These are phyloP conservation scores for Acacia crassicarpa DNA, from an alignment of 306 rosid genomes.

Conservation along the genomic window DNA sequence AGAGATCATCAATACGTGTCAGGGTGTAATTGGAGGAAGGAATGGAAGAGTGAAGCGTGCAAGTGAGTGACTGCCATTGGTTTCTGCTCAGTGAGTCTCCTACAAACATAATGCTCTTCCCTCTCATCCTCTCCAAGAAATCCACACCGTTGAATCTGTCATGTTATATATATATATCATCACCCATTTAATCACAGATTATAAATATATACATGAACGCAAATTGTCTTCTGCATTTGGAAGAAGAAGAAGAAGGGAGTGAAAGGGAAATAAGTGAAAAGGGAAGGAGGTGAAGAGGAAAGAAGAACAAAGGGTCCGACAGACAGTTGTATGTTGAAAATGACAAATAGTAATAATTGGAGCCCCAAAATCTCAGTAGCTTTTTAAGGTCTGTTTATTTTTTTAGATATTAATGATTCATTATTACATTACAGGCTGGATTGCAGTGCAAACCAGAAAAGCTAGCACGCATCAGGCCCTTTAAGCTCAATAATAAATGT, in stretches of 20 bases:
- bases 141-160: slow-evolving; percentile 64
- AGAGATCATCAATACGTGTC: slow-evolving; percentile 55
- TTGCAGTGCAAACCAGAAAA: neutral
- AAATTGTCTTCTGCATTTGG: too few species aligned
- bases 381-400: neutral
- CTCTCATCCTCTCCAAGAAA: slow-evolving; percentile 61
- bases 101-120: slow-evolving; percentile 85
- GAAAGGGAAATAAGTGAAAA: neutral
- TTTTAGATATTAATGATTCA: neutral
- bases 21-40: slow-evolving; percentile 56
- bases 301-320: neutral
- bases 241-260: neutral
- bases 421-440: slow-evolving; percentile 4
- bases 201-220: too few species aligned
- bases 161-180: too few species aligned
- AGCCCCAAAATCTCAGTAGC: neutral
- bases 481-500: neutral
- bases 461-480: neutral
- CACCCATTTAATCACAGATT: too few species aligned
- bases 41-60: slow-evolving; percentile 67
- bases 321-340: neutral
- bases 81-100: slow-evolving; percentile 90
- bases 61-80: slow-evolving; percentile 91
- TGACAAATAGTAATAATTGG: neutral
- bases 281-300: neutral